Conservation (phyloP, 208 protist species). For the Leishmania turanica region DNA sequence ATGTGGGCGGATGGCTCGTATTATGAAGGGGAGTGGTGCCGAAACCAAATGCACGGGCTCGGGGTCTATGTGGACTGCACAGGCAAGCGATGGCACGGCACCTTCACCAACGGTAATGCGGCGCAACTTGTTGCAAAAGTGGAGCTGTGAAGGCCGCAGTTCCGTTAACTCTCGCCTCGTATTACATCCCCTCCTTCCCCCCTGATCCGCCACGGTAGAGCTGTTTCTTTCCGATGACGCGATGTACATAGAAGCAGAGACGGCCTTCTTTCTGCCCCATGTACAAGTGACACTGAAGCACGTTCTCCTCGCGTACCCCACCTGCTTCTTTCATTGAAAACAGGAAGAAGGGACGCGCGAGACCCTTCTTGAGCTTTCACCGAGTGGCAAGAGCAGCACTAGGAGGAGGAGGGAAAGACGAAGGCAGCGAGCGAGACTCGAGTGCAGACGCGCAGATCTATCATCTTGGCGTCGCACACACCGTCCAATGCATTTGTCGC, state of each 20-base stretch:
- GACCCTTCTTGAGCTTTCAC: neutral
- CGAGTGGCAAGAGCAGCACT: neutral
- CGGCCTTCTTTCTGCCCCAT: neutral
- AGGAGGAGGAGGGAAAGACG: neutral
- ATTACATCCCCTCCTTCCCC: neutral
- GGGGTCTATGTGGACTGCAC: constrained; percentile 76
- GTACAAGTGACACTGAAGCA: neutral
- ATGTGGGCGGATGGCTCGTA: constrained; percentile 87
- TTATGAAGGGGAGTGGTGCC: constrained; percentile 86
- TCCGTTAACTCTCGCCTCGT: neutral
- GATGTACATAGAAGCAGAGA: neutral
- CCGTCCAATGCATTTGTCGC: neutral
- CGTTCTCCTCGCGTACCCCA: neutral
- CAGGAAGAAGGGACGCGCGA: neutral
- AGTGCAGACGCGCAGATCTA: neutral
- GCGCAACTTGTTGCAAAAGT: constrained; percentile 57
- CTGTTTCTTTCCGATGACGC: neutral
- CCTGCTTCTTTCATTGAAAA: neutral
- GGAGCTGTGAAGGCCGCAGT: constrained; percentile 27
- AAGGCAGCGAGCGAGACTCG: neutral
- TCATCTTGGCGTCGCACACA: neutral
- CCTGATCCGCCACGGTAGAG: neutral
- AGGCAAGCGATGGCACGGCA: constrained; percentile 78
- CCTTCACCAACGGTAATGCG: constrained; percentile 62
- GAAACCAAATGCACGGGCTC: constrained; percentile 84